These are phyloP conservation scores for Aethionema arabicum DNA, from an alignment of 345 rosid genomes.

Conservation along the genomic window DNA sequence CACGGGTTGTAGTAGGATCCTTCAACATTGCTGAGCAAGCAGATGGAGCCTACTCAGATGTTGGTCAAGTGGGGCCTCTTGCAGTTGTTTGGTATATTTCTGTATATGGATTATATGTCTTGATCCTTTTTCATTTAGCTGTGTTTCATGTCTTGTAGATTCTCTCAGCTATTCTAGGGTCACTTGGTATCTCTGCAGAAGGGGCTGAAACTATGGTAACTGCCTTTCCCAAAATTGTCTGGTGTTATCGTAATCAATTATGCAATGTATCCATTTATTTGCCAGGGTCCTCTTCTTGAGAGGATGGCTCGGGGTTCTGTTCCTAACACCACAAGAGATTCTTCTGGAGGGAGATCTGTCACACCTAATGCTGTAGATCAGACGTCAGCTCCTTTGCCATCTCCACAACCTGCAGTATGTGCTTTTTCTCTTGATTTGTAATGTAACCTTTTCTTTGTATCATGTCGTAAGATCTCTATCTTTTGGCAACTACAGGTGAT, in stretches of 20 bases:
- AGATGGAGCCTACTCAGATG: constrained; percentile 50
- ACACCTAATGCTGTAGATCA: constrained; percentile 29
- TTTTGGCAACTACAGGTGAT: constrained; percentile 38
- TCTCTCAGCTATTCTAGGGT: constrained; percentile 42
- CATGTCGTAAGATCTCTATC: neutral
- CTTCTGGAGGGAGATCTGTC: constrained; percentile 28
- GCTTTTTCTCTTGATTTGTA: constrained; percentile 11
- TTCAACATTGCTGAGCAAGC: constrained; percentile 57
- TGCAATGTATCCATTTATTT: constrained; percentile 26
- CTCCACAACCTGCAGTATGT: constrained; percentile 45
- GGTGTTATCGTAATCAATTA: neutral
- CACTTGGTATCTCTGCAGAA: constrained; percentile 38
- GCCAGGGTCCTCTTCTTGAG: constrained; percentile 34
- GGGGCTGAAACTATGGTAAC: constrained; percentile 35
- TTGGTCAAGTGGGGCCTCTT: constrained; percentile 42
- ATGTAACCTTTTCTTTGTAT: constrained; percentile 2
- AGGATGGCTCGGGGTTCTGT: constrained; percentile 30
- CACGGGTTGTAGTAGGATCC: constrained; percentile 56
- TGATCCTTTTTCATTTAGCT: constrained; percentile 25
- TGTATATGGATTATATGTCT: neutral
- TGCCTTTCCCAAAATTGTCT: neutral
- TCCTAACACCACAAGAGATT: constrained; percentile 24
- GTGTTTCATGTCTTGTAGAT: constrained; percentile 27
- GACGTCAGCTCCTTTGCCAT: constrained; percentile 39
- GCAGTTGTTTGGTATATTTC: constrained; percentile 8